Evolutionary conservation across 805 yeast species (phyloP).

Genomic region (Candida manassasensis): DNA sequence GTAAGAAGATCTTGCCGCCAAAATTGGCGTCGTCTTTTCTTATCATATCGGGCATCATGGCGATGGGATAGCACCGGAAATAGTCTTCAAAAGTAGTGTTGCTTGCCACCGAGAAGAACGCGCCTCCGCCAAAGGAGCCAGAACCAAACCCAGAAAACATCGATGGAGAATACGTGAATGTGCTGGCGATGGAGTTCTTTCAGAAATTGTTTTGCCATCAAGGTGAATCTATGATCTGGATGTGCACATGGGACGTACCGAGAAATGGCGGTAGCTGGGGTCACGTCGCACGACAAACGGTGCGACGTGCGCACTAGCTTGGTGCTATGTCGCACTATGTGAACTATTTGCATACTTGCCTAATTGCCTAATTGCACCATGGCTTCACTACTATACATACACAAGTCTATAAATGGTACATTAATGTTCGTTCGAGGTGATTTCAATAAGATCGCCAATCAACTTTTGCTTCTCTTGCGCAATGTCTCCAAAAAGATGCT

Average conservation of each 20-base stretch:
- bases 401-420: conserved; percentile 1
- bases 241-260: too few relatives aligned
- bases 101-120: conserved; percentile 21
- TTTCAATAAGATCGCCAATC: conserved; percentile 24
- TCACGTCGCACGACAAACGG: too few relatives aligned
- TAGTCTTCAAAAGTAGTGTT: conserved; percentile 65
- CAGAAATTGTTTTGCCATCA: not conserved
- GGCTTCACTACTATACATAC: too few relatives aligned
- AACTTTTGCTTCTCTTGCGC: conserved; percentile 32
- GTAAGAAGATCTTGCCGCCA: conserved; percentile 94
- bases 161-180: not conserved
- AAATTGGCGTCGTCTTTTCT: conserved; percentile 76
- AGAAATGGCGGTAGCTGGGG: too few relatives aligned
- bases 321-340: too few relatives aligned
- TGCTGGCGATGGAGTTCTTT: not conserved
- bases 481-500: conserved; percentile 39
- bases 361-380: too few relatives aligned
- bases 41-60: conserved; percentile 77
- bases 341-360: too few relatives aligned
- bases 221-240: not conserved
- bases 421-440: conserved; percentile 14
- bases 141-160: conserved; percentile 44
- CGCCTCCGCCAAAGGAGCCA: conserved; percentile 14
- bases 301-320: too few relatives aligned
- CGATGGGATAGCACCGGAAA: conserved; percentile 88